Percentiles rank a stretch among this genome's conserved stretches.
phyloP scores from a whole-genome alignment of 805 yeast genomes.

The Monosporozyma aerobia region DNA sequence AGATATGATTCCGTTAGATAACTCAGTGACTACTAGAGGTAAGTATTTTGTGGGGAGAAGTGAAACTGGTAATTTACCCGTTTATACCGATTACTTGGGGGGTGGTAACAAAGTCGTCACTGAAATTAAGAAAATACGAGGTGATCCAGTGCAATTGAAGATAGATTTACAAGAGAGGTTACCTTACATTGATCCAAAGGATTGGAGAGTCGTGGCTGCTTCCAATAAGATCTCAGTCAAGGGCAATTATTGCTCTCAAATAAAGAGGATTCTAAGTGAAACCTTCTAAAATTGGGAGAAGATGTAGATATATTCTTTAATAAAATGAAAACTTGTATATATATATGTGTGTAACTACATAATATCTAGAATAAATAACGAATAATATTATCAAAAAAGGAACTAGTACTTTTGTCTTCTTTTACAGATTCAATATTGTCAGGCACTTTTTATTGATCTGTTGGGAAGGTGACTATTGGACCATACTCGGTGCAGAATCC shows the following conservation, averaged over 20 bases:
- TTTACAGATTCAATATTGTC: neutral
- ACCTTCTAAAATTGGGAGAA: neutral
- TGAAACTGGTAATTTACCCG: slow-evolving; percentile 66
- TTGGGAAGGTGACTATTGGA: neutral
- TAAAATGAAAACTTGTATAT: slow-evolving; percentile 1
- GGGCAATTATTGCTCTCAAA: slow-evolving; percentile 35
- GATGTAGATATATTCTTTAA: neutral
- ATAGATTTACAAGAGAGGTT: slow-evolving; percentile 50
- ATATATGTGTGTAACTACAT: neutral
- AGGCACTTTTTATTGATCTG: neutral
- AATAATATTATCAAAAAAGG: neutral
- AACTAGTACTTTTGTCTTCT: neutral
- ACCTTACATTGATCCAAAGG: slow-evolving; percentile 36
- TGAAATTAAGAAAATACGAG: slow-evolving; percentile 61
- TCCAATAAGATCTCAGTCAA: slow-evolving; percentile 45
- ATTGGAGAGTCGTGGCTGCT: slow-evolving; percentile 40
- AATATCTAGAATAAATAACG: neutral
- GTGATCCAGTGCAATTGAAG: slow-evolving; percentile 57
- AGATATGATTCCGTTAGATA: slow-evolving; percentile 17
- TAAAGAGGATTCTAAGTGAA: slow-evolving; percentile 26
- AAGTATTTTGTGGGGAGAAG: slow-evolving; percentile 38
- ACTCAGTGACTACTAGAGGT: slow-evolving; percentile 19
- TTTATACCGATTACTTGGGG: slow-evolving; percentile 55
- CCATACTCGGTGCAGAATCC: slow-evolving; percentile 28
- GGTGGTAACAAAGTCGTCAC: slow-evolving; percentile 57